Conservation (phyloP, 257 asterid species). For the Solanum appendiculatum region DNA sequence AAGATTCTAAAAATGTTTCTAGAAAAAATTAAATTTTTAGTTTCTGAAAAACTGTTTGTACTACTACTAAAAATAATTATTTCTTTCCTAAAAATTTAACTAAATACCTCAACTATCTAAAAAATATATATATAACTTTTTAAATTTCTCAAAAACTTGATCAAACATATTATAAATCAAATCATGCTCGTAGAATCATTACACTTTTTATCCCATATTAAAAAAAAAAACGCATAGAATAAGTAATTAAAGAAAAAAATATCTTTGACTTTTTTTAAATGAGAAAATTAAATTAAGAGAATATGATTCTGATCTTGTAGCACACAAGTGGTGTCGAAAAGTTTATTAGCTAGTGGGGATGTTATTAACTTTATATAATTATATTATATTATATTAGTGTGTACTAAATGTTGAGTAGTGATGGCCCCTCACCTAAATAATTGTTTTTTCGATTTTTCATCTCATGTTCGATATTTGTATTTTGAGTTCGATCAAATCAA, state of each 20-base stretch:
- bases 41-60: no score
- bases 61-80: neutral
- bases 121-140: no score
- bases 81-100: no score
- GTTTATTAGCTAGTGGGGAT: neutral
- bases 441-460: neutral
- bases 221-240: neutral
- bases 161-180: neutral
- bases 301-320: neutral
- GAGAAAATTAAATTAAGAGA: neutral
- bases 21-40: neutral
- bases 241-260: neutral
- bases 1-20: neutral
- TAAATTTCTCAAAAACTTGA: no score
- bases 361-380: neutral
- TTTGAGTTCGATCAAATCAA: neutral
- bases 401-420: neutral
- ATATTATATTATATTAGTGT: no score
- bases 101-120: no score
- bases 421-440: neutral
- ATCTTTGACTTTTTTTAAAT: neutral
- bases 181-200: neutral
- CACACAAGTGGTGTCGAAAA: neutral
- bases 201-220: neutral
- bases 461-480: neutral